Base-by-base conservation (phyloP, 2,329 filamentous ascomycete genomes). In the Venturia nashicola region DNA sequence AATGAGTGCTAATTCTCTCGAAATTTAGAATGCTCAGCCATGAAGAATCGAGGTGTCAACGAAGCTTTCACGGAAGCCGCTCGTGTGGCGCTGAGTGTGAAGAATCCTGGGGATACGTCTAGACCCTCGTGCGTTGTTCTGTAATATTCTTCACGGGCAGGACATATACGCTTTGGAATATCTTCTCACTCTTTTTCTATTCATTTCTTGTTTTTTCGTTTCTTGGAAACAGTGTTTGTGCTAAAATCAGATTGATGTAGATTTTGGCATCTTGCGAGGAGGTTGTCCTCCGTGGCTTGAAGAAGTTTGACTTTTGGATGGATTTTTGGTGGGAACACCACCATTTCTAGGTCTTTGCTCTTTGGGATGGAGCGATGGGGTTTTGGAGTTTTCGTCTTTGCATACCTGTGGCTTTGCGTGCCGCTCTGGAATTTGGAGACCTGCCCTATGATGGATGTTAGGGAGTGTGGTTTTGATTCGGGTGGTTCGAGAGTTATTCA, bases 31-130 rank as follows among this genome's bases (percentile, higher is more conserved):
- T 99, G 94, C 80, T 97, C 94, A 44, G 94, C 94, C 65, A 97
- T 97, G 86, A 88, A 92, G 78, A 99, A 99, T 77, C 86, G 94
- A 61, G 94, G 94, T 66, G 95, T 99, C 72, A 97, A 97, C 76
- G 94, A 99, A 77, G 94, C 94, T 54, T 99, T 99, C 72, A 97
- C 94, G 48, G 94, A 99, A 79, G 94, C 94, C 48, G 93, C 94
- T 32, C 88, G 95, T 71, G 94, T 99, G 43, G 94, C 94, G 16
- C 81, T 99, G 39, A 75, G 77, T 65, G 79, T 81, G 68, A 81
- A 82, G 74, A 78, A 75, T 63, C 74, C 73, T 67, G 80, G 78
- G 69, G 78, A 81, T 70, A 78, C 78, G 69, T 72, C 75, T 61
- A 70, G 70, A 36, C 32, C 51, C 67, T 72, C 74, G 59, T 79